phyloP scores from a whole-genome alignment of 352 stramenopile species.

The Hyaloperonospora brassicae region DNA sequence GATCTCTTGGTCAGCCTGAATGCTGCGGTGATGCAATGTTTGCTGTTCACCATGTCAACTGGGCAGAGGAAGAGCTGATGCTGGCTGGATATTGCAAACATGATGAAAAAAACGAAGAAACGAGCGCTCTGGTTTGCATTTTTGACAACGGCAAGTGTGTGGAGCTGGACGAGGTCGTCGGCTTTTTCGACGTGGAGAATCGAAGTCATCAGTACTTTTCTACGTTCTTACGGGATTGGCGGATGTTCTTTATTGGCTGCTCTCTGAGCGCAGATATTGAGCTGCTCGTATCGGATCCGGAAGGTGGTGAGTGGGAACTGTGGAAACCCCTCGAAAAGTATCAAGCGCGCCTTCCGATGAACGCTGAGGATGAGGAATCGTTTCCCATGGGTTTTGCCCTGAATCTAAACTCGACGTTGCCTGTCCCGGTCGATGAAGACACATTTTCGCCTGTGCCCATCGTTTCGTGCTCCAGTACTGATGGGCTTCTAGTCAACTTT shows the following conservation, averaged over 20 bases:
- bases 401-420: conserved; percentile 45
- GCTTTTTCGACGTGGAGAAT: conserved; percentile 48
- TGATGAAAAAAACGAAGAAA: conserved; percentile 48
- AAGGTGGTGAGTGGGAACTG: conserved; percentile 49
- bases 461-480: conserved; percentile 48
- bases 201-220: conserved; percentile 61
- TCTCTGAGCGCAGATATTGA: conserved; percentile 75
- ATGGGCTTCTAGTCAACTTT: conserved; percentile 60
- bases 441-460: conserved; percentile 41
- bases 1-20: conserved; percentile 33
- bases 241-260: conserved; percentile 77
- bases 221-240: conserved; percentile 54
- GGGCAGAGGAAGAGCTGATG: conserved; percentile 59
- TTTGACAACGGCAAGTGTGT: conserved; percentile 44
- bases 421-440: conserved; percentile 45
- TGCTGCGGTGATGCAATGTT: conserved; percentile 29
- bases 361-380: conserved; percentile 55
- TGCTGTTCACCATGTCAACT: conserved; percentile 62
- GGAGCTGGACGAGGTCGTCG: conserved; percentile 56
- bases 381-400: conserved; percentile 50
- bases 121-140: conserved; percentile 41
- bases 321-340: conserved; percentile 76
- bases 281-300: conserved; percentile 56
- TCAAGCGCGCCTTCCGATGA: conserved; percentile 67
- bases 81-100: conserved; percentile 51